Evolutionary conservation across 2,329 filamentous ascomycete genomes (phyloP), one percentile per base, ranked within the genome.

Genomic region (Alternaria angustiovoidea): DNA sequence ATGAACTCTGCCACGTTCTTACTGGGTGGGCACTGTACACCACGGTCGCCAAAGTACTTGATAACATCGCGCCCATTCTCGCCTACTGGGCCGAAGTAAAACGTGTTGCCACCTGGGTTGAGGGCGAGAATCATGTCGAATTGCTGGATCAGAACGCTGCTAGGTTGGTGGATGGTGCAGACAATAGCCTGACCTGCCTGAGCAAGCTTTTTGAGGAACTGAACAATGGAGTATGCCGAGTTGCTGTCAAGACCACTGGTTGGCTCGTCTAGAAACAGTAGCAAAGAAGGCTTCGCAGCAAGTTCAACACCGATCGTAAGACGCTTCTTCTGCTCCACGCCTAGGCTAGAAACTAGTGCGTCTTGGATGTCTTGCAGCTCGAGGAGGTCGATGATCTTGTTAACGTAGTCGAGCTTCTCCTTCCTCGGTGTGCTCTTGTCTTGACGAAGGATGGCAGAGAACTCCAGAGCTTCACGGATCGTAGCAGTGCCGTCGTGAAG

Each of bases 121-220:
- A 92, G 81, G 2, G 88, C 87, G 1, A 92, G 82, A 18, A 92
- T 87, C 85, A 90, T 90, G 73, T 92, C 89, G 76, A 92, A 92
- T 70, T 91, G 85, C 70, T 91, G 85, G 57, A 91, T 88, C 2
- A 92, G 81, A 60, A 90, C 84, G 1, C 87, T 88, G 2, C 87
- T 89, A 4, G 89, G 89, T 70, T 92, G 89, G 70, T 92, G 89
- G 54, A 92, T 91, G 0, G 89, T 92, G 76, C 89, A 91, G 53
- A 92, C 81, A 63, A 92, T 91, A 7, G 89, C 89, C 70, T 91
- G 88, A 1, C 89, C 89, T 12, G 88, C 87, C 7, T 83, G 80
- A 5, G 87, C 83, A 3, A 92, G 82, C 73, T 91, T 91, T 79
- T 87, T 88, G 56, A 91, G 71, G 79, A 91, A 91, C 1, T 86